These are phyloP conservation scores for Fusarium subglutinans DNA, from an alignment of 2,329 filamentous ascomycete species.

Conservation along the genomic window DNA sequence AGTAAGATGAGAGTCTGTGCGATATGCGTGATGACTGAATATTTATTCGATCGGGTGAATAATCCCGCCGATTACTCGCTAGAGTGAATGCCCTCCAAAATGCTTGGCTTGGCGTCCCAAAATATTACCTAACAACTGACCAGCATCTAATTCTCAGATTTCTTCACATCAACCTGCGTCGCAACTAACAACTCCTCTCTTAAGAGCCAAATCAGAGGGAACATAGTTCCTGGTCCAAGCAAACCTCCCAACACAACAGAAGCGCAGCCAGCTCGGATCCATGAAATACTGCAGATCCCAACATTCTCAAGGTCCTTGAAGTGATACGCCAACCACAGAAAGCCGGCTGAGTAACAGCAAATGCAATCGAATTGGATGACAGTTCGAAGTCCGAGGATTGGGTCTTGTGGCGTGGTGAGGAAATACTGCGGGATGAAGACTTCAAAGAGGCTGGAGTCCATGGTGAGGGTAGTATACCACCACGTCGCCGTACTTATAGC, in stretches of 20 bases:
- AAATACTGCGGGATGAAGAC: conserved; percentile 41
- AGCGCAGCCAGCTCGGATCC: background rate
- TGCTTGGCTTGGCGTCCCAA: background rate
- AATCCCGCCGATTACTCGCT: background rate
- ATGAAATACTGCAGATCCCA: conserved; percentile 22
- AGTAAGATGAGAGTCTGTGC: background rate
- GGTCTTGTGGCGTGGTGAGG: conserved; percentile 14
- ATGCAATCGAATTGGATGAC: conserved; percentile 46
- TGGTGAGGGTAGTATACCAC: conserved; percentile 31
- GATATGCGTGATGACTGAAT: background rate
- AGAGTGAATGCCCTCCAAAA: background rate
- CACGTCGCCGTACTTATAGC: conserved; percentile 11
- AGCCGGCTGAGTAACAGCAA: conserved; percentile 21
- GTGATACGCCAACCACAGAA: conserved; percentile 39
- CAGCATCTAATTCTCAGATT: background rate
- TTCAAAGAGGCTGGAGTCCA: conserved; percentile 3
- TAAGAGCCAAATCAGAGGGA: conserved; percentile 32
- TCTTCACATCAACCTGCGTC: background rate
- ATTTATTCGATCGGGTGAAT: background rate
- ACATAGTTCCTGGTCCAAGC: conserved; percentile 25
- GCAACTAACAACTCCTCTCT: conserved; percentile 28
- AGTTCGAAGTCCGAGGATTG: conserved; percentile 21
- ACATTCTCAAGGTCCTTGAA: conserved; percentile 37
- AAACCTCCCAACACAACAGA: background rate
- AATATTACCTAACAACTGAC: background rate